Conservation (phyloP, 768 basidiomycete genomes). For the Ramaria rubella region DNA sequence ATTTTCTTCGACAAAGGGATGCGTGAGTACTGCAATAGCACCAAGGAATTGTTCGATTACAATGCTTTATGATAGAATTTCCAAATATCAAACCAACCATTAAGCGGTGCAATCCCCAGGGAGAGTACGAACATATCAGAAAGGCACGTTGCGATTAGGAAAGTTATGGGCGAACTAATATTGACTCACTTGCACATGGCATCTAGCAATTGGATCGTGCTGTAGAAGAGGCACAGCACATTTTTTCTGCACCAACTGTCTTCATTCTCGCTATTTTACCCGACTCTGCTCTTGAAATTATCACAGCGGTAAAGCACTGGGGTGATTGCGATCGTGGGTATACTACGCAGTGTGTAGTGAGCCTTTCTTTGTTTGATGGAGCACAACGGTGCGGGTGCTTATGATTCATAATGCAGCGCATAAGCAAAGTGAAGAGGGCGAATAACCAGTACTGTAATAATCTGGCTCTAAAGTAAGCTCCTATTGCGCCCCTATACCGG, state of each 20-base stretch:
- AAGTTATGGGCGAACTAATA: neutral
- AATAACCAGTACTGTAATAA: conserved; percentile 31
- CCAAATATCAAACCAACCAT: too few species aligned
- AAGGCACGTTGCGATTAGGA: too few species aligned
- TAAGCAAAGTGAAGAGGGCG: conserved; percentile 6
- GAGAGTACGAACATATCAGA: too few species aligned
- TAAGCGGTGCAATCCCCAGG: too few species aligned
- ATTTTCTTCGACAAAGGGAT: neutral
- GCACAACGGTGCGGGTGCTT: too few species aligned
- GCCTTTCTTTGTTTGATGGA: too few species aligned
- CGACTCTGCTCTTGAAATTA: neutral
- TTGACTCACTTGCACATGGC: too few species aligned
- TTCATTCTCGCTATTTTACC: neutral
- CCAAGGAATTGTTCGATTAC: too few species aligned
- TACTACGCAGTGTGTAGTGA: conserved; percentile 3
- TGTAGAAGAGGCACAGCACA: neutral
- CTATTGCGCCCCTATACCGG: neutral
- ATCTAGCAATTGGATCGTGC: too few species aligned
- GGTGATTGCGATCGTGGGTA: neutral
- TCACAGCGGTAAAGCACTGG: neutral
- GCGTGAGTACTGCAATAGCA: conserved; percentile 2
- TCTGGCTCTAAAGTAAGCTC: conserved; percentile 33
- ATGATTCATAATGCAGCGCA: conserved; percentile 19
- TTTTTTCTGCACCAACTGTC: too few species aligned
- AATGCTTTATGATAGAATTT: too few species aligned